These are phyloP conservation scores for Trichosporon sp. DNA, from an alignment of 1,284 basidiomycete species.

Conservation along the genomic window DNA sequence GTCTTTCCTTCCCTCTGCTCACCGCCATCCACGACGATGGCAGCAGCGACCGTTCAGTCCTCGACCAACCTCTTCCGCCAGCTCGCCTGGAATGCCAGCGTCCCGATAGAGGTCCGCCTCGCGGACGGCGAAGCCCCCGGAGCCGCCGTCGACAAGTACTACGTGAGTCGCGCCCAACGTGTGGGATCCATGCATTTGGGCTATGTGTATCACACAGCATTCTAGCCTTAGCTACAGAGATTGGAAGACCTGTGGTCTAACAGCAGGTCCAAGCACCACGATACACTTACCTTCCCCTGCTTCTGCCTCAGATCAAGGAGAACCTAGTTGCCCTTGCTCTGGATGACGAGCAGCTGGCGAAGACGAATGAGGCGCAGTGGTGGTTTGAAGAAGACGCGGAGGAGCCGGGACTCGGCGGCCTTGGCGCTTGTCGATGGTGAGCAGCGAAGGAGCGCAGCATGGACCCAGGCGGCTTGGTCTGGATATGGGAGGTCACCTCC, in stretches of 20 bases:
- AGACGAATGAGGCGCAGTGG: conserved; percentile 72
- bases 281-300: conserved; percentile 85
- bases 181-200: no score
- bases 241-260: conserved; percentile 4
- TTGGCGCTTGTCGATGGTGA: conserved; percentile 68
- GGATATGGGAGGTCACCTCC: no score
- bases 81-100: conserved; percentile 53
- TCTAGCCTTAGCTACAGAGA: no score
- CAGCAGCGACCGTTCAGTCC: conserved; percentile 36
- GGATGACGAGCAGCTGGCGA: conserved; percentile 72
- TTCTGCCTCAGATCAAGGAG: conserved; percentile 79
- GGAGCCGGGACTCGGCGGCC: conserved; percentile 58
- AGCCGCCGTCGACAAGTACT: conserved; percentile 48
- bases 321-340: conserved; percentile 87
- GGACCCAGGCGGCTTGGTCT: background rate
- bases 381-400: conserved; percentile 79
- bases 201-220: no score
- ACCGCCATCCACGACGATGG: conserved; percentile 20
- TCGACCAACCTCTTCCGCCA: conserved; percentile 52
- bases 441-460: conserved; percentile 47
- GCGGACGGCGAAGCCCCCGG: conserved; percentile 43
- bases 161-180: conserved; percentile 39
- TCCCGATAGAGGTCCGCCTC: conserved; percentile 49
- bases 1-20: background rate
- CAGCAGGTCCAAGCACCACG: conserved; percentile 69